These are phyloP conservation scores for Sambucus nigra DNA, from an alignment of 129 eudicot genomes.

Conservation along the genomic window DNA sequence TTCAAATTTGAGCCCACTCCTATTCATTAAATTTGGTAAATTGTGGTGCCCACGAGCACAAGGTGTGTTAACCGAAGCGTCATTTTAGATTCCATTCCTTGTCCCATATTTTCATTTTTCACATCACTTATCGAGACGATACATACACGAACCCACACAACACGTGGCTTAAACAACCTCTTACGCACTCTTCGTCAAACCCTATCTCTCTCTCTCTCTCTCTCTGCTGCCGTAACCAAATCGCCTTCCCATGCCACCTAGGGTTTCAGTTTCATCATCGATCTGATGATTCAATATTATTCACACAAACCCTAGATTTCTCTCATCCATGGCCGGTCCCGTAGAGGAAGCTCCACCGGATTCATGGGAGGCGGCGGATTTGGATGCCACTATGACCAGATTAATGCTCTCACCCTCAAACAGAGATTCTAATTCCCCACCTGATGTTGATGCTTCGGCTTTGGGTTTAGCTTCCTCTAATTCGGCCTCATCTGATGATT, in stretches of 20 bases:
- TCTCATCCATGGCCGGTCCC: conserved; percentile 34
- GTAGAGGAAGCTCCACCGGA: conserved; percentile 60
- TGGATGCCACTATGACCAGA: conserved; percentile 67
- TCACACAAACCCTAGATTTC: conserved; percentile 19
- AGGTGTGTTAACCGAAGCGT: no score
- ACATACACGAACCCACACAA: no score
- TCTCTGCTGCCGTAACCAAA: no score
- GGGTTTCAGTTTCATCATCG: conserved; percentile 4
- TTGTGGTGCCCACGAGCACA: no score
- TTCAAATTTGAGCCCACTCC: no score
- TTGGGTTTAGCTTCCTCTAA: conserved; percentile 16
- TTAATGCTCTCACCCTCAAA: conserved; percentile 43
- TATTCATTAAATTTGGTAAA: no score
- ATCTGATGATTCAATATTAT: conserved; percentile 14
- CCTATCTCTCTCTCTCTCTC: no score
- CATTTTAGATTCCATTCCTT: no score
- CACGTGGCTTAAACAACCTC: no score
- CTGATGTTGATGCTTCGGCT: conserved; percentile 15
- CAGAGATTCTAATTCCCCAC: conserved; percentile 7
- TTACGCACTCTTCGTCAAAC: no score
- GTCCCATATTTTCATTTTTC: no score
- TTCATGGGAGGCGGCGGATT: conserved; percentile 89
- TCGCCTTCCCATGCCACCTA: conserved; percentile 76
- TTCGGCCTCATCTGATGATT: conserved; percentile 40
- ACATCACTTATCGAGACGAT: no score